These are phyloP conservation scores for Vitis vinifera DNA, from an alignment of 164 flowering plant genomes.

Conservation along the genomic window DNA sequence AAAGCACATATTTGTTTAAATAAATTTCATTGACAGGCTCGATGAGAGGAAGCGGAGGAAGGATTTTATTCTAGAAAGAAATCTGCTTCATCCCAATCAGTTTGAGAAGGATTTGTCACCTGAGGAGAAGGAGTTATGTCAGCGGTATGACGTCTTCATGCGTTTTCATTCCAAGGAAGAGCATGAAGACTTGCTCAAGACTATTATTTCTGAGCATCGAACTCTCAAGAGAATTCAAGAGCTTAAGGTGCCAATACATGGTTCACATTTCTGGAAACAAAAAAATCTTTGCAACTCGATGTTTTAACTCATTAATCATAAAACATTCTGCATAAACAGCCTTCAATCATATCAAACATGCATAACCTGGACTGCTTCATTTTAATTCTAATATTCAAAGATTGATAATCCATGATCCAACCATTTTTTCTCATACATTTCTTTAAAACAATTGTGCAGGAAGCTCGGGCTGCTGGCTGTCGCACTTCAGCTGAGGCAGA, in stretches of 20 bases:
- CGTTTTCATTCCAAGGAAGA: slow-evolving; percentile 46
- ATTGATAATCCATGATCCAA: not conserved
- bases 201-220: slow-evolving; percentile 32
- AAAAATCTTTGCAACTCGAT: not conserved
- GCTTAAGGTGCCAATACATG: slow-evolving; percentile 28
- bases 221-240: slow-evolving; percentile 34
- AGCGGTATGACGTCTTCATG: slow-evolving; percentile 37
- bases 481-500: slow-evolving; percentile 75
- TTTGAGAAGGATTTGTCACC: slow-evolving; percentile 35
- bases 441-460: slow-evolving; percentile 38
- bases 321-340: not conserved
- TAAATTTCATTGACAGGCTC: slow-evolving; percentile 26
- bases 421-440: not conserved
- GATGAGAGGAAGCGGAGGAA: slow-evolving; percentile 51
- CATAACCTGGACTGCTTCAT: not conserved
- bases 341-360: not conserved
- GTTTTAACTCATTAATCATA: not conserved
- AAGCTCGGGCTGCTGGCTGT: slow-evolving; percentile 84
- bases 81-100: slow-evolving; percentile 31
- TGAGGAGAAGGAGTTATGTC: slow-evolving; percentile 37
- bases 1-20: not conserved
- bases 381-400: not conserved
- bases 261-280: too few relatives aligned
- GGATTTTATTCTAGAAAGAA: slow-evolving; percentile 46
- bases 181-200: slow-evolving; percentile 35